Percentiles rank a stretch among this genome's conserved stretches.
These are phyloP conservation scores for Eutypa lata DNA, from an alignment of 2,329 filamentous ascomycete species.

Conservation along the genomic window DNA sequence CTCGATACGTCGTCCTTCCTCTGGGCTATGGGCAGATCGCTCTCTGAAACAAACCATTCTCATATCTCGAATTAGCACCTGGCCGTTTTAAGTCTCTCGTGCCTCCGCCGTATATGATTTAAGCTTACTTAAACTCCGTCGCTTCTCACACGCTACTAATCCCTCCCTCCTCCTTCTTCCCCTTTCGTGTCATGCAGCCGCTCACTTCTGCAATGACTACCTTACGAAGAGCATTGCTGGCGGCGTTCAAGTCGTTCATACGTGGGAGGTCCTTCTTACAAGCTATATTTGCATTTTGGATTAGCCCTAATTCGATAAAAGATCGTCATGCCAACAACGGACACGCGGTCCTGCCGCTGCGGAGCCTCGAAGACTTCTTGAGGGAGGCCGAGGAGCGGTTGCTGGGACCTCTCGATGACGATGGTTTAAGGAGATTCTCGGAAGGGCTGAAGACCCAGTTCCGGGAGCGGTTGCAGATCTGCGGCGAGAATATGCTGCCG, in stretches of 20 bases:
- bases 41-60: background rate
- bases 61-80: background rate
- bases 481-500: constrained; percentile 60
- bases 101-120: background rate
- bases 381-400: constrained; percentile 53
- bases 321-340: constrained; percentile 17
- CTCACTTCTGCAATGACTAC: constrained; percentile 57
- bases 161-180: background rate
- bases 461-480: constrained; percentile 46
- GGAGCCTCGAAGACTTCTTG: constrained; percentile 50
- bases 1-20: constrained; percentile 8
- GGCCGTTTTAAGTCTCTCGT: background rate
- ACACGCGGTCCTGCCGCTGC: constrained; percentile 14
- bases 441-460: constrained; percentile 53
- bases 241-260: constrained; percentile 56
- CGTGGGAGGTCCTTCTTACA: constrained; percentile 58
- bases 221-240: constrained; percentile 51
- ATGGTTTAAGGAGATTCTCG: constrained; percentile 45
- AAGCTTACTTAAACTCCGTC: constrained; percentile 12
- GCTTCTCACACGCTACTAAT: constrained; percentile 5
- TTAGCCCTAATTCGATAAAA: constrained; percentile 37
- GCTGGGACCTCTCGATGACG: constrained; percentile 43
- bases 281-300: constrained; percentile 54
- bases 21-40: background rate
- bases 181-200: constrained; percentile 42